Percentiles rank a stretch among this genome's conserved stretches.
Evolutionary conservation across 768 basidiomycete genomes (phyloP).

Genomic region (Tylopilus rubrobrunneus): DNA sequence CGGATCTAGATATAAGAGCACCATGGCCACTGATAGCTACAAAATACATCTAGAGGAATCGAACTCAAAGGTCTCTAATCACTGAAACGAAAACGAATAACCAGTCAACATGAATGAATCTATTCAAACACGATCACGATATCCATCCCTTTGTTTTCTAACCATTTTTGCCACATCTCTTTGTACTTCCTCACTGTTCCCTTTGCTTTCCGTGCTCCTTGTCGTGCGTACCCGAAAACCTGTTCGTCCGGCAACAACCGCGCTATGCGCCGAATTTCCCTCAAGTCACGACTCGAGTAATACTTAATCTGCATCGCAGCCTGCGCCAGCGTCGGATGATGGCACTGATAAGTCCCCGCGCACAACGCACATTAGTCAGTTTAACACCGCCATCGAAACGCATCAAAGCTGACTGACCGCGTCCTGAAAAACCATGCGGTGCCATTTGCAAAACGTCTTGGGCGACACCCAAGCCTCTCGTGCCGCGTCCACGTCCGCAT

Average conservation of each 20-base stretch:
- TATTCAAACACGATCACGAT: conserved; percentile 34
- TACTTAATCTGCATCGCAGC: conserved; percentile 32
- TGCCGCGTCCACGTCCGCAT: neutral
- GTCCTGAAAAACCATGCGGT: conserved; percentile 41
- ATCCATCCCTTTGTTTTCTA: conserved; percentile 33
- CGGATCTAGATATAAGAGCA: too few species aligned
- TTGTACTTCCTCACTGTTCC: conserved; percentile 26
- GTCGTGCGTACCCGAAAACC: conserved; percentile 25
- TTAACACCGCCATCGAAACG: neutral
- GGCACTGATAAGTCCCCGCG: neutral
- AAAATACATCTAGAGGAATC: too few species aligned
- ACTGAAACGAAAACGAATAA: neutral
- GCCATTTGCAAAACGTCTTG: conserved; percentile 42
- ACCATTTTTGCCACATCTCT: conserved; percentile 38
- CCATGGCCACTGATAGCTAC: too few species aligned
- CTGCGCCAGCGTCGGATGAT: conserved; percentile 33
- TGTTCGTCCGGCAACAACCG: conserved; percentile 36
- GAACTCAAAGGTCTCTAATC: too few species aligned
- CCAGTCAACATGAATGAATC: neutral
- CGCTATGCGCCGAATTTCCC: conserved; percentile 41
- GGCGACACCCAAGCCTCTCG: conserved; percentile 31
- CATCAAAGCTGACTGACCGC: conserved; percentile 31
- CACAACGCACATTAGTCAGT: neutral
- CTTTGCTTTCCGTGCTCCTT: conserved; percentile 2
- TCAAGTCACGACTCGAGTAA: conserved; percentile 36